These are phyloP conservation scores for Sporothrix mexicana DNA, from an alignment of 2,329 filamentous ascomycete species.

Conservation along the genomic window DNA sequence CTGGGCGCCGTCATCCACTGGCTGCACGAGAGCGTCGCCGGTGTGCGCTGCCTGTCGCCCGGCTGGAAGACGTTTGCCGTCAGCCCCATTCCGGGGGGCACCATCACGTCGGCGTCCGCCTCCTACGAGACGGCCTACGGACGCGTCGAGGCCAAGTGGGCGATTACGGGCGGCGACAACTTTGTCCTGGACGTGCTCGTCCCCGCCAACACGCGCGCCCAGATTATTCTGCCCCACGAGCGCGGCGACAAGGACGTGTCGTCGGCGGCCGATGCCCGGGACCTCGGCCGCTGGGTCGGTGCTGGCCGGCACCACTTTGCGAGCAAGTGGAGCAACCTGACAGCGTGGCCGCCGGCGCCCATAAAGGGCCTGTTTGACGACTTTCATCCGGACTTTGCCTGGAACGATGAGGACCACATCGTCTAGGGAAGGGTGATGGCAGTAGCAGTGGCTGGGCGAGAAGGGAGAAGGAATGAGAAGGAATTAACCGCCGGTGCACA, in stretches of 20 bases:
- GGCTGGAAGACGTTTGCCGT: constrained; percentile 27
- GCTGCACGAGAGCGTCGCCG: constrained; percentile 24
- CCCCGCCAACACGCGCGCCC: constrained; percentile 36
- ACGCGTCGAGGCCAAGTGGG: constrained; percentile 36
- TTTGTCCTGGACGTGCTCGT: constrained; percentile 36
- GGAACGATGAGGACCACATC: constrained; percentile 5
- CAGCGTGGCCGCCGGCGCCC: constrained; percentile 33
- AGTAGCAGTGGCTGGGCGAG: no score
- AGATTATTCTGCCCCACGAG: constrained; percentile 34
- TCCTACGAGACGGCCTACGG: constrained; percentile 7
- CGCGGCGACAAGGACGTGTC: neutral
- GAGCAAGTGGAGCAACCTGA: constrained; percentile 27
- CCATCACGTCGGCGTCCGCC: neutral
- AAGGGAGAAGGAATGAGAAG: no score
- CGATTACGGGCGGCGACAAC: constrained; percentile 4
- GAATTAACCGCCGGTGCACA: no score
- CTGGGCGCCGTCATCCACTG: constrained; percentile 42
- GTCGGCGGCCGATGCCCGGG: neutral
- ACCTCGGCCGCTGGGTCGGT: constrained; percentile 32
- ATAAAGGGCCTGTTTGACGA: constrained; percentile 12
- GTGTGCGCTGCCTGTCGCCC: constrained; percentile 16
- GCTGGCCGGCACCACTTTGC: constrained; percentile 33
- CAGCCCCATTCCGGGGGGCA: neutral
- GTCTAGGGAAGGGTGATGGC: neutral
- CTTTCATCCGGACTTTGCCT: neutral